A percentile compares a stretch with the other conserved stretches of the same genome.
phyloP scores from a whole-genome alignment of 805 yeast species.

The Limtongozyma cylindracea region DNA sequence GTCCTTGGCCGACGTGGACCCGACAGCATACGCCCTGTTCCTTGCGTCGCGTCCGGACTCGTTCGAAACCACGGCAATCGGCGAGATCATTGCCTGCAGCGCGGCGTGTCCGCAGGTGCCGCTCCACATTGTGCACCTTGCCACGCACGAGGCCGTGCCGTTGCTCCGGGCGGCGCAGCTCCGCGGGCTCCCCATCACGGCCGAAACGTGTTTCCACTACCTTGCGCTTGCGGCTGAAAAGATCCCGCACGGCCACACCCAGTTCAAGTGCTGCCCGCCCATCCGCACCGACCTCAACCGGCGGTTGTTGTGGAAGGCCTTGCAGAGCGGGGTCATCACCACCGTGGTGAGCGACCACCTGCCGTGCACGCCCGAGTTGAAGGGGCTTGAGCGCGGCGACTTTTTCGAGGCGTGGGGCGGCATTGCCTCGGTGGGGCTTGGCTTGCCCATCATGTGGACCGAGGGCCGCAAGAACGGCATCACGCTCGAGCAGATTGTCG shows the following conservation, averaged over 20 bases:
- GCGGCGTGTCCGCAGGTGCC: constrained; percentile 30
- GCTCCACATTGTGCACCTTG: constrained; percentile 76
- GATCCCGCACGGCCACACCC: constrained; percentile 57
- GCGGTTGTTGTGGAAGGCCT: constrained; percentile 52
- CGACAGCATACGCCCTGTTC: constrained; percentile 44
- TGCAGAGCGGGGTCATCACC: constrained; percentile 35
- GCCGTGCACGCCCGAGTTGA: constrained; percentile 84
- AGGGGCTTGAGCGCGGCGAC: constrained; percentile 62
- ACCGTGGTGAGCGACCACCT: constrained; percentile 91
- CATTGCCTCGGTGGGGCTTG: constrained; percentile 78
- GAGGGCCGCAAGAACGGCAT: constrained; percentile 34
- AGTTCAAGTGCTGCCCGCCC: constrained; percentile 89
- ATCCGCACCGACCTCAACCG: constrained; percentile 58
- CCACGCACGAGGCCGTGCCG: constrained; percentile 68
- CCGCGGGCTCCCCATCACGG: constrained; percentile 36
- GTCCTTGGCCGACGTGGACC: constrained; percentile 21
- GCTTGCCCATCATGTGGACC: constrained; percentile 60
- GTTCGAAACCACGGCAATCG: constrained; percentile 69
- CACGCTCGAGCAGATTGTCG: constrained; percentile 31
- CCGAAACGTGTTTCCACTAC: constrained; percentile 91
- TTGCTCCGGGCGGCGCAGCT: constrained; percentile 38
- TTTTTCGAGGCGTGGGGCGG: constrained; percentile 95
- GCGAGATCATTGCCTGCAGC: constrained; percentile 41
- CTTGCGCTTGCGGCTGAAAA: constrained; percentile 53
- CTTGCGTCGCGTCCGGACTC: constrained; percentile 72